Evolutionary conservation across 1,284 basidiomycete genomes (phyloP).

Genomic region (Tilletia caries): DNA sequence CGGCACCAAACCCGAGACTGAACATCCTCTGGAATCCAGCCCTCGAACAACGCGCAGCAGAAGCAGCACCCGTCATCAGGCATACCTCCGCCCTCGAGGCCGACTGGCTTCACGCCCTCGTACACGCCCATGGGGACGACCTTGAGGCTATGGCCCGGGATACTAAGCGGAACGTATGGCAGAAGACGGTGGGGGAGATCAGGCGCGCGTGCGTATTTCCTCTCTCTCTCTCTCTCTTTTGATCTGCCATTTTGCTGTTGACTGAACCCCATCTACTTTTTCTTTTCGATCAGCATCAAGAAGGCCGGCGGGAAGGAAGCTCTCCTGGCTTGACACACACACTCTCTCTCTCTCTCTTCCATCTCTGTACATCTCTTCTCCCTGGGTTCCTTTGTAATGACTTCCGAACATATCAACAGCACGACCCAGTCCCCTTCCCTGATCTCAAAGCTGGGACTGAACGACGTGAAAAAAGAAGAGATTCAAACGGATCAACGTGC

Average conservation of each 20-base stretch:
- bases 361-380: background rate
- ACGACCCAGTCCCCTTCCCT: too few species aligned
- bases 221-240: background rate
- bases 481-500: too few species aligned
- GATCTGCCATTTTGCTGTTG: background rate
- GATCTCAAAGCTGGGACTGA: too few species aligned
- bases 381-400: background rate
- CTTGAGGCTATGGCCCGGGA: conserved; percentile 75
- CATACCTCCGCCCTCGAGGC: conserved; percentile 70
- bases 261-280: background rate
- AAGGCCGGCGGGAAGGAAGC: conserved; percentile 35
- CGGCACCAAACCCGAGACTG: background rate
- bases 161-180: conserved; percentile 73
- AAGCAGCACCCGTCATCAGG: conserved; percentile 60
- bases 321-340: conserved; percentile 12
- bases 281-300: conserved; percentile 20
- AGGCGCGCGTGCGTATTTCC: conserved; percentile 51
- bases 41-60: conserved; percentile 59
- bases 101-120: conserved; percentile 67
- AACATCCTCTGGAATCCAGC: conserved; percentile 45
- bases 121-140: conserved; percentile 71
- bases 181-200: conserved; percentile 81
- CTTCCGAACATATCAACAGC: too few species aligned
- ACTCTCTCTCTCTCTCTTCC: background rate
- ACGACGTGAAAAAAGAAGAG: too few species aligned